Conservation (phyloP, 805 yeast genomes). For the Brettanomyces naardenensis region DNA sequence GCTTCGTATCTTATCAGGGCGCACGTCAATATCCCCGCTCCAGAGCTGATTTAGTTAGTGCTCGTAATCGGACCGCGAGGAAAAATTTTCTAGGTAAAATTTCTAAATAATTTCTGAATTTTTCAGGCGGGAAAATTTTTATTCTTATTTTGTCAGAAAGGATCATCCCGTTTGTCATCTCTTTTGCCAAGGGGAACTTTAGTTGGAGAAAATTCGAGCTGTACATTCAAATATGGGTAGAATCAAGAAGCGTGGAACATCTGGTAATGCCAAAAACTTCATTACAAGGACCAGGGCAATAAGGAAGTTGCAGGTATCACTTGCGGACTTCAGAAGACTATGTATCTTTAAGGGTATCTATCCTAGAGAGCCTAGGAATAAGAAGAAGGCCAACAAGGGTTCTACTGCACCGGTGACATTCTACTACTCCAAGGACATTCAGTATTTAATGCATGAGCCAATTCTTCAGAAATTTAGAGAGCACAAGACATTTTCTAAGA, state of each 20-base stretch:
- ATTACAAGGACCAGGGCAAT: conserved; percentile 94
- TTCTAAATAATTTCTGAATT: neutral
- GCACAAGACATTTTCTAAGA: conserved; percentile 89
- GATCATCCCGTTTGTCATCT: too few relatives aligned
- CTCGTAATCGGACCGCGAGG: too few relatives aligned
- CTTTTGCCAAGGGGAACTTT: too few relatives aligned
- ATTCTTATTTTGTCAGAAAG: too few relatives aligned
- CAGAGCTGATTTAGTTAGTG: too few relatives aligned
- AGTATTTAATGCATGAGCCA: conserved; percentile 92
- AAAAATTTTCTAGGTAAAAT: too few relatives aligned
- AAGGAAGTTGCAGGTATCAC: conserved; percentile 80
- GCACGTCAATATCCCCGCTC: too few relatives aligned
- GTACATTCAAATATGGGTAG: too few relatives aligned
- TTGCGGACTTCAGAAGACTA: conserved; percentile 93
- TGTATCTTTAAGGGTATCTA: conserved; percentile 97
- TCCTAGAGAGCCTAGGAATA: conserved; percentile 93
- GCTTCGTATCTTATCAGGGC: too few relatives aligned
- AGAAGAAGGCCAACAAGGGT: conserved; percentile 95
- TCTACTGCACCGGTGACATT: conserved; percentile 95
- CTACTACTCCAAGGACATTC: conserved; percentile 89
- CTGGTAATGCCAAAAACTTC: conserved; percentile 88
- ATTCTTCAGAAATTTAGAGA: conserved; percentile 86
- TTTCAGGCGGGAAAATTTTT: neutral
- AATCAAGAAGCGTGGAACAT: conserved; percentile 74
- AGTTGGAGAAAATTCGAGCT: too few relatives aligned